These are phyloP conservation scores for Helminthosporium solani DNA, from an alignment of 2,329 filamentous ascomycete genomes.

Conservation along the genomic window DNA sequence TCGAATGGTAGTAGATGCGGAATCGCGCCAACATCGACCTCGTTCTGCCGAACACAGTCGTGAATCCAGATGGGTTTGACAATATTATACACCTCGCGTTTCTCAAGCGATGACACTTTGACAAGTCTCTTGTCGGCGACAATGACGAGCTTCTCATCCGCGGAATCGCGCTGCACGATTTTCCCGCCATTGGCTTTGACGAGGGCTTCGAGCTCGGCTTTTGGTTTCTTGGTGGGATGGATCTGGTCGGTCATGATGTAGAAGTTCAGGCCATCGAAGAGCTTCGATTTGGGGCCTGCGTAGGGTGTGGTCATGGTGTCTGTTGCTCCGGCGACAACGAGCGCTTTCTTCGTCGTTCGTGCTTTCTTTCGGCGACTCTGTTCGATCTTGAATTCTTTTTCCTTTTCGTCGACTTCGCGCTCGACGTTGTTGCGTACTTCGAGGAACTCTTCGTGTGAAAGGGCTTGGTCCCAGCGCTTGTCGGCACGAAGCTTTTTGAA, in stretches of 20 bases:
- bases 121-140: slow-evolving; percentile 78
- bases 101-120: slow-evolving; percentile 80
- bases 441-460: slow-evolving; percentile 76
- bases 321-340: slow-evolving; percentile 68
- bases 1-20: slow-evolving; percentile 66
- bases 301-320: slow-evolving; percentile 53
- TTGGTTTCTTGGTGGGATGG: slow-evolving; percentile 70
- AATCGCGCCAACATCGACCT: slow-evolving; percentile 54
- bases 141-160: slow-evolving; percentile 64
- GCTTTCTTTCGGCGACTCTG: slow-evolving; percentile 63
- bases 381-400: slow-evolving; percentile 68
- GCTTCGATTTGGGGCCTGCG: slow-evolving; percentile 57
- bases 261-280: slow-evolving; percentile 78
- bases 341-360: slow-evolving; percentile 63
- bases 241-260: slow-evolving; percentile 78
- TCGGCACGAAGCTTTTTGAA: slow-evolving; percentile 82
- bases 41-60: slow-evolving; percentile 70
- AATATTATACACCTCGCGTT: slow-evolving; percentile 68
- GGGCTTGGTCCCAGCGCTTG: slow-evolving; percentile 76
- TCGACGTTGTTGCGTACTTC: slow-evolving; percentile 69
- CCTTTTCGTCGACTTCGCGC: slow-evolving; percentile 69
- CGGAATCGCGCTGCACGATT: slow-evolving; percentile 71
- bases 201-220: slow-evolving; percentile 74
- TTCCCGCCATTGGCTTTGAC: slow-evolving; percentile 82
- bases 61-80: slow-evolving; percentile 79